Percentiles rank a stretch among this genome's conserved stretches.
Evolutionary conservation across 306 rosid species (phyloP).

Genomic region (Fragaria ananassa): DNA sequence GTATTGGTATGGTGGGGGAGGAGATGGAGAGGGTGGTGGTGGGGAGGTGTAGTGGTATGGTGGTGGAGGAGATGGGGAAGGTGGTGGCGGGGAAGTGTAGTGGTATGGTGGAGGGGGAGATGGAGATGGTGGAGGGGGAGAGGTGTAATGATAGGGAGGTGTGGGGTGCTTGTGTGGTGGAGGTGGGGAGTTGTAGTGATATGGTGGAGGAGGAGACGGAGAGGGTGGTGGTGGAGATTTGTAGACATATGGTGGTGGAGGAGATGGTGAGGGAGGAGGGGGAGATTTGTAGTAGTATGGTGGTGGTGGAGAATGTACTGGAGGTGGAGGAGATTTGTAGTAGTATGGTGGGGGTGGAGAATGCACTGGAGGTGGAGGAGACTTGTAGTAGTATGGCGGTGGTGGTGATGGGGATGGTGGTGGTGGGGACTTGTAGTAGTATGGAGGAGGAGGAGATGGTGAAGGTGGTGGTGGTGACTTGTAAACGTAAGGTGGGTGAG

Average conservation of each 20-base stretch:
- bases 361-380: slow-evolving; percentile 31
- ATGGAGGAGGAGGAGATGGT: slow-evolving; percentile 13
- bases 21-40: slow-evolving; percentile 47
- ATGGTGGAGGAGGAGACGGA: slow-evolving; percentile 34
- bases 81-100: slow-evolving; percentile 51
- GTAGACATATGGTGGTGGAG: slow-evolving; percentile 37
- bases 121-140: slow-evolving; percentile 36
- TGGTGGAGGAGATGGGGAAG: slow-evolving; percentile 28
- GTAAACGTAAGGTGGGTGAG: slow-evolving; percentile 26
- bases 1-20: slow-evolving; percentile 40
- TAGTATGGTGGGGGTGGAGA: slow-evolving; percentile 23
- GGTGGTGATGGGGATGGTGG: slow-evolving; percentile 37
- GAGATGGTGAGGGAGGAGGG: slow-evolving; percentile 32
- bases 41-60: slow-evolving; percentile 56
- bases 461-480: slow-evolving; percentile 37
- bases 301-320: background rate
- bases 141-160: slow-evolving; percentile 31
- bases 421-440: slow-evolving; percentile 32
- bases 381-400: slow-evolving; percentile 38
- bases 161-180: slow-evolving; percentile 21
- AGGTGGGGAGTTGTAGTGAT: slow-evolving; percentile 37
- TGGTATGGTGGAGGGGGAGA: slow-evolving; percentile 35
- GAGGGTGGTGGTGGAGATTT: slow-evolving; percentile 42
- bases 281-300: slow-evolving; percentile 35
- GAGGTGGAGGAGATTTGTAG: slow-evolving; percentile 33